phyloP scores from a whole-genome alignment of 371 early-diverging fungal species.

The Saksenaea vasiformis region DNA sequence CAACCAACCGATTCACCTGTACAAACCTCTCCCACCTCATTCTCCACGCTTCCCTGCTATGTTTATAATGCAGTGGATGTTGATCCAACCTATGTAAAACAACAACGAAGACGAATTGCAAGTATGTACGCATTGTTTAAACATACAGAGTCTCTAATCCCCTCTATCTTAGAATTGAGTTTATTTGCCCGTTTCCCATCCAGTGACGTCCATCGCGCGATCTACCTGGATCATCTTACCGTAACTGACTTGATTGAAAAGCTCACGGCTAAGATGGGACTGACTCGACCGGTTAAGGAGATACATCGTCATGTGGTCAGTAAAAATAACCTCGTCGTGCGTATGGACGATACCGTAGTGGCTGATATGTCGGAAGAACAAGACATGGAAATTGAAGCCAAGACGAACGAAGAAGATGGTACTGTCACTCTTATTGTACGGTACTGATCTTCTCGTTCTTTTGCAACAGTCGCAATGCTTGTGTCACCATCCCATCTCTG shows the following conservation, averaged over 20 bases:
- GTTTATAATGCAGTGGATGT: slow-evolving; percentile 17
- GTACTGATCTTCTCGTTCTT: slow-evolving; percentile 24
- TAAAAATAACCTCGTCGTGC: slow-evolving; percentile 33
- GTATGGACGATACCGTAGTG: slow-evolving; percentile 54
- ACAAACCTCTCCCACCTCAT: not conserved
- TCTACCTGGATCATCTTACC: slow-evolving; percentile 54
- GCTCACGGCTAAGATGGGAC: slow-evolving; percentile 37
- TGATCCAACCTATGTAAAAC: slow-evolving; percentile 41
- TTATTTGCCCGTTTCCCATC: slow-evolving; percentile 49
- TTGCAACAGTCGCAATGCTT: not conserved
- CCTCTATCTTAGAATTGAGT: slow-evolving; percentile 37
- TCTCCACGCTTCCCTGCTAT: not conserved
- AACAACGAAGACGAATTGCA: slow-evolving; percentile 4
- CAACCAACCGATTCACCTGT: not conserved
- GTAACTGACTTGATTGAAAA: slow-evolving; percentile 37
- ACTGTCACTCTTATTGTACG: slow-evolving; percentile 43
- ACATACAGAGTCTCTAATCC: too few relatives aligned
- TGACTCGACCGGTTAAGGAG: slow-evolving; percentile 33
- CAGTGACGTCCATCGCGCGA: slow-evolving; percentile 49
- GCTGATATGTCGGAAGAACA: slow-evolving; percentile 55
- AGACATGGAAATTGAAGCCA: slow-evolving; percentile 54
- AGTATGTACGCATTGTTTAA: not conserved
- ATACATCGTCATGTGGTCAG: slow-evolving; percentile 39
- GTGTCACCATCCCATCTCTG: not conserved
- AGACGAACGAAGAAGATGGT: slow-evolving; percentile 40